Conservation (phyloP, 2,329 filamentous ascomycete species). For the Trichoderma breve region DNA sequence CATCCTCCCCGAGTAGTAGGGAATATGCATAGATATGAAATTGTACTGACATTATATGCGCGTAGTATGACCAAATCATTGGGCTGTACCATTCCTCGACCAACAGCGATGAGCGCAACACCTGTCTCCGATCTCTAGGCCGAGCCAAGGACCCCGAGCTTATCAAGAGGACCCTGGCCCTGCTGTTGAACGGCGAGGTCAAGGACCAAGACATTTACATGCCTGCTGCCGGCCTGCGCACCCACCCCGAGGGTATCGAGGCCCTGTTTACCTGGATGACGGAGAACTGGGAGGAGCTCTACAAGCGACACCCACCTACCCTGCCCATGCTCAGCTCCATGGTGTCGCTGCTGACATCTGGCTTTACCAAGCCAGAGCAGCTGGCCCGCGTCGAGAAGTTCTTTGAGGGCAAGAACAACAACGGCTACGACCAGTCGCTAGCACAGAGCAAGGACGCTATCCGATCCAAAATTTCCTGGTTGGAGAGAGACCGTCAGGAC, state of each 20-base stretch:
- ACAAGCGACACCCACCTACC: constrained; percentile 78
- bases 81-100: constrained; percentile 72
- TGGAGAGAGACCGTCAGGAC: constrained; percentile 28
- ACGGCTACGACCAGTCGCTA: constrained; percentile 78
- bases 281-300: constrained; percentile 82
- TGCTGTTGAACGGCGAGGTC: constrained; percentile 76
- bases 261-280: constrained; percentile 82
- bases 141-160: constrained; percentile 74
- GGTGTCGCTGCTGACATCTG: constrained; percentile 76
- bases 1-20: background rate
- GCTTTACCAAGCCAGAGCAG: constrained; percentile 76
- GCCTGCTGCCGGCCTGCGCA: constrained; percentile 74
- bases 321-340: constrained; percentile 83
- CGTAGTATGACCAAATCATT: constrained; percentile 70
- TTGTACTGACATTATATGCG: constrained; percentile 20
- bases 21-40: background rate
- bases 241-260: constrained; percentile 73
- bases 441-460: constrained; percentile 88
- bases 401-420: constrained; percentile 79
- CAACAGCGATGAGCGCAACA: constrained; percentile 81
- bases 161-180: constrained; percentile 74
- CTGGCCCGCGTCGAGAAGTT: constrained; percentile 74
- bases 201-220: constrained; percentile 95
- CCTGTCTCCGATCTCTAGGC: constrained; percentile 79
- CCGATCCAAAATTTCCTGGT: constrained; percentile 62